Conservation (phyloP, 108 stramenopile species). For the Fragilaria radians region DNA sequence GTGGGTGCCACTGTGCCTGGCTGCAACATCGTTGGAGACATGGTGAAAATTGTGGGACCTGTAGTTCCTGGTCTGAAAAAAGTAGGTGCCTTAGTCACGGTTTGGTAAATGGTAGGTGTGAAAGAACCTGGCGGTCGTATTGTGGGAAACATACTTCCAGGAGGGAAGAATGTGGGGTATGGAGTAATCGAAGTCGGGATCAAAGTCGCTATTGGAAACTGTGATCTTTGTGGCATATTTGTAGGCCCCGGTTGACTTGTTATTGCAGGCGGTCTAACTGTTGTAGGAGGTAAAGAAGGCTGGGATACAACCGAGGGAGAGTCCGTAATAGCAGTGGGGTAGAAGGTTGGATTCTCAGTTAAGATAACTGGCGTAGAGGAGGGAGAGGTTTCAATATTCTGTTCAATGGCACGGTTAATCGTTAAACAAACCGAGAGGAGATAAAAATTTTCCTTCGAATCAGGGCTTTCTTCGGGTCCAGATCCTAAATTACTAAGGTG, state of each 20-base stretch:
- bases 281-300: conserved; percentile 6
- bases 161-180: no score
- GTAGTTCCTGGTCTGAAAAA: no score
- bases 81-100: no score
- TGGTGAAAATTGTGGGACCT: no score
- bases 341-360: background rate
- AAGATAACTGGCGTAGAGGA: background rate
- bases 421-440: conserved; percentile 33
- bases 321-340: background rate
- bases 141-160: no score
- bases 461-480: conserved; percentile 16
- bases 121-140: no score
- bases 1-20: conserved; percentile 8
- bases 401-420: conserved; percentile 19
- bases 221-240: no score
- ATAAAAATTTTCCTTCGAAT: conserved; percentile 12
- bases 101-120: no score
- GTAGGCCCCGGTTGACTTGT: no score
- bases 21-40: background rate
- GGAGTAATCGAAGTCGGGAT: no score
- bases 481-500: conserved; percentile 25
- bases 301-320: background rate
- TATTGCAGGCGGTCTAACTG: conserved; percentile 14
- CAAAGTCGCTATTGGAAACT: no score
- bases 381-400: conserved; percentile 1